phyloP scores from a whole-genome alignment of 164 flowering plant species.

The Magnolia sinica region DNA sequence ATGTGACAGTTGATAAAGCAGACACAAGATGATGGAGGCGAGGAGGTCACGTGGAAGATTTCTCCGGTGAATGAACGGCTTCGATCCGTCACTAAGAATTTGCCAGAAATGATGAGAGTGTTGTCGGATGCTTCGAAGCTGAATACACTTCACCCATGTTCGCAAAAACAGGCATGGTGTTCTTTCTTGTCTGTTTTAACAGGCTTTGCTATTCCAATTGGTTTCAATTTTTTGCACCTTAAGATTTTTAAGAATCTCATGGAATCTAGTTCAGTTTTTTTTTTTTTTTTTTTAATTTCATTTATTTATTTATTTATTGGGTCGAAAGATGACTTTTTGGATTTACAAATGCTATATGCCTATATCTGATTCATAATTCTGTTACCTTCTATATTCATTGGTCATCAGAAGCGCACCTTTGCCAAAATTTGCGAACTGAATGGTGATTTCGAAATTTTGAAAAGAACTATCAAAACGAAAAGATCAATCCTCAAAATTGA shows the following conservation, averaged over 20 bases:
- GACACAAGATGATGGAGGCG: conserved; percentile 93
- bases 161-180: conserved; percentile 36
- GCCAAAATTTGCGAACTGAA: background rate
- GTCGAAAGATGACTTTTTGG: too few relatives aligned
- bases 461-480: background rate
- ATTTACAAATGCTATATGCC: too few relatives aligned
- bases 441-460: background rate
- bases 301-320: too few relatives aligned
- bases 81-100: conserved; percentile 55
- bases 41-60: conserved; percentile 91
- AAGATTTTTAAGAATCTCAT: background rate
- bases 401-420: too few relatives aligned
- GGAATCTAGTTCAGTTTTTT: background rate
- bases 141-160: conserved; percentile 45
- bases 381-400: too few relatives aligned
- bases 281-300: too few relatives aligned
- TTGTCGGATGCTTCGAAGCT: conserved; percentile 66
- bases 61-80: conserved; percentile 89
- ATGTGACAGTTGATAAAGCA: conserved; percentile 68
- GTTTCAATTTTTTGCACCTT: background rate
- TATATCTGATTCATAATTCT: too few relatives aligned
- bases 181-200: background rate
- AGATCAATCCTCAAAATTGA: too few relatives aligned
- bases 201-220: background rate
- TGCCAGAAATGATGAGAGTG: conserved; percentile 44